A percentile compares a stretch with the other conserved stretches of the same genome.
Evolutionary conservation across 169 alveolate genomes (phyloP).

Genomic region (Eimeria praecox): DNA sequence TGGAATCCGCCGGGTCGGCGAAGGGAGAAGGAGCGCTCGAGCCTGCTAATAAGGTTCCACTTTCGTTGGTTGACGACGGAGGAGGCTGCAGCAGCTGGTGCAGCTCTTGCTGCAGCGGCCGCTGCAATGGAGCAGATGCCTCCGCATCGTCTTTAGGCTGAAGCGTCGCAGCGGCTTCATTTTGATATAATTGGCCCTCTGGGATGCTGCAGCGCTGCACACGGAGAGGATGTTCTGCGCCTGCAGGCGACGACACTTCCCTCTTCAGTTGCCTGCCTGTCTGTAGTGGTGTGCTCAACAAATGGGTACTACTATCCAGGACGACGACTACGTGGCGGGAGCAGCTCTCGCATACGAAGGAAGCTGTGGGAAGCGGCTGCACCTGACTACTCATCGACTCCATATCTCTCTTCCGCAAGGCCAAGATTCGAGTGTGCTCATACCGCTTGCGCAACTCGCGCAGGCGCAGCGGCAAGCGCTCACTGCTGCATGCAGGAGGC

Average conservation of each 20-base stretch:
- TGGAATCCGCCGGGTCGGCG: slow-evolving; percentile 14
- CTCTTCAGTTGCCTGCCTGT: background rate
- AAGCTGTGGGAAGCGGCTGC: slow-evolving; percentile 38
- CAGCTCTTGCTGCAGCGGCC: background rate
- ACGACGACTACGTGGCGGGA: slow-evolving; percentile 58
- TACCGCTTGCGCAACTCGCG: background rate
- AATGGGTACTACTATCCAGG: background rate
- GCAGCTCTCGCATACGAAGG: slow-evolving; percentile 53
- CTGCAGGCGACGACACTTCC: slow-evolving; percentile 8
- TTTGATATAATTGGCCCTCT: background rate
- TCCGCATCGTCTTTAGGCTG: background rate
- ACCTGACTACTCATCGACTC: background rate
- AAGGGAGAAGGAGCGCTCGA: background rate
- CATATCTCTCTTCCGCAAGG: background rate
- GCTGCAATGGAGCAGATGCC: slow-evolving; percentile 3
- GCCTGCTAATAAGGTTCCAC: background rate
- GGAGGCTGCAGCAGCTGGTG: slow-evolving; percentile 22
- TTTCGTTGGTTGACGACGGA: background rate
- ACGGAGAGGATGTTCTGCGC: background rate
- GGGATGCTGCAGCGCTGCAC: background rate
- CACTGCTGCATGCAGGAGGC: background rate
- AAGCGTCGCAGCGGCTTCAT: background rate
- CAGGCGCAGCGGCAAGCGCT: background rate
- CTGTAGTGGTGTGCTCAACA: background rate
- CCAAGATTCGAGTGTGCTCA: background rate